A percentile compares a stretch with the other conserved stretches of the same genome.
Conservation (phyloP, 2,329 filamentous ascomycete species). For the Pestalotiopsis sp. region DNA sequence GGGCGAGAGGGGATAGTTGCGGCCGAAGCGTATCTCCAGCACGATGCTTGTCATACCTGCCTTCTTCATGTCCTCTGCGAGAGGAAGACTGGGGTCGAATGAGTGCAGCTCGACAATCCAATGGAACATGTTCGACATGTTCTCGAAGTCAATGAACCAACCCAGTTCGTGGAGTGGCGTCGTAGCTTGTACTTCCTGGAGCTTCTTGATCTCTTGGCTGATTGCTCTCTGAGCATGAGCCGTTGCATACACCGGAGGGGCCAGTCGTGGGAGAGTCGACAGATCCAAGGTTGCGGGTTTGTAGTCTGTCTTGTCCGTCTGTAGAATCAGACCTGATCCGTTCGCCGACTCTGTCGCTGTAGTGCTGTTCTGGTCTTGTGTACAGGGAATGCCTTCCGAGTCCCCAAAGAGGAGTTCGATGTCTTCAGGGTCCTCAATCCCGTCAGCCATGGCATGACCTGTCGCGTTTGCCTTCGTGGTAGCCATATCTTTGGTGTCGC, state of each 20-base stretch:
- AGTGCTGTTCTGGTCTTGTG: background rate
- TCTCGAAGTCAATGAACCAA: conserved; percentile 75
- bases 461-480: conserved; percentile 13
- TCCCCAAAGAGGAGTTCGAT: conserved; percentile 34
- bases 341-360: background rate
- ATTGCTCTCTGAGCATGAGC: conserved; percentile 61
- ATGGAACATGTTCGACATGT: conserved; percentile 77
- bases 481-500: background rate
- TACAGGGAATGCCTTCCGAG: background rate
- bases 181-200: conserved; percentile 65
- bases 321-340: background rate
- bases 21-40: conserved; percentile 79
- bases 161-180: conserved; percentile 69
- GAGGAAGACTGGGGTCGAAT: conserved; percentile 68
- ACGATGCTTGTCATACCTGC: conserved; percentile 68
- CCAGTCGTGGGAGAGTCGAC: conserved; percentile 63
- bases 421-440: conserved; percentile 45
- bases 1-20: conserved; percentile 74
- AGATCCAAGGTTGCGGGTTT: conserved; percentile 67
- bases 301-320: conserved; percentile 48
- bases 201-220: conserved; percentile 62
- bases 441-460: conserved; percentile 39
- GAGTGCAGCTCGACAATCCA: conserved; percentile 91
- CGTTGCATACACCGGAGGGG: conserved; percentile 66
- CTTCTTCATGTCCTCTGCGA: conserved; percentile 74